phyloP scores from a whole-genome alignment of 345 rosid genomes.

The Lumnitzera littorea region DNA sequence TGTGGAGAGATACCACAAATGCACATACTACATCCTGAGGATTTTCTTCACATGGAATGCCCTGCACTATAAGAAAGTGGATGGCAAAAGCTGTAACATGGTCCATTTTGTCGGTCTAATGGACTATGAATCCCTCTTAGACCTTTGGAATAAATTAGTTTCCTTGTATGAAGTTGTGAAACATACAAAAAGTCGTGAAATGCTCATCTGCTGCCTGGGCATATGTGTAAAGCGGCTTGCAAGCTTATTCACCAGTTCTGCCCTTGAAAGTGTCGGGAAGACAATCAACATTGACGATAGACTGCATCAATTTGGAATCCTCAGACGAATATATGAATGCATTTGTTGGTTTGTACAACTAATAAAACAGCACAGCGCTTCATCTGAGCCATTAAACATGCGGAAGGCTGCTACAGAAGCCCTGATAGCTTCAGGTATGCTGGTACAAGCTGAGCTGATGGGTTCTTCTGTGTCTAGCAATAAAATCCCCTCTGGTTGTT shows the following conservation, averaged over 20 bases:
- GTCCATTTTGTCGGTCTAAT: constrained; percentile 44
- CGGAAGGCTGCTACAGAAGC: constrained; percentile 84
- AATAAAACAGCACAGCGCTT: constrained; percentile 57
- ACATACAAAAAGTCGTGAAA: constrained; percentile 56
- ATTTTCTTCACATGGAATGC: constrained; percentile 77
- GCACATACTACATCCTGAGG: constrained; percentile 63
- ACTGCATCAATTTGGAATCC: constrained; percentile 23
- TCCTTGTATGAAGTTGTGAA: constrained; percentile 46
- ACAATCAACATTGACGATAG: constrained; percentile 9
- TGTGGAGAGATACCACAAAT: constrained; percentile 59
- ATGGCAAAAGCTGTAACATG: constrained; percentile 14
- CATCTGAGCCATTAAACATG: constrained; percentile 75
- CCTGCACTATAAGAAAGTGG: constrained; percentile 41
- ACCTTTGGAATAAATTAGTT: constrained; percentile 60
- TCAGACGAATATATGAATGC: constrained; percentile 34
- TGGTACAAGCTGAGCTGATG: constrained; percentile 68
- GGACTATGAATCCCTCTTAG: constrained; percentile 42
- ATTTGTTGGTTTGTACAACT: constrained; percentile 44
- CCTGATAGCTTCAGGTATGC: constrained; percentile 71
- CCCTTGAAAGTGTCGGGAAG: constrained; percentile 19
- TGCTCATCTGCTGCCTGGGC: constrained; percentile 77
- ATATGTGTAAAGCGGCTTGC: constrained; percentile 58
- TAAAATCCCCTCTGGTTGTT: constrained; percentile 20
- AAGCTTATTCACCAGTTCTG: constrained; percentile 20
- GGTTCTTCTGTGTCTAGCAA: constrained; percentile 39